Base-by-base conservation (phyloP, 2,329 filamentous ascomycete species). In the Alternaria ethzedia region DNA sequence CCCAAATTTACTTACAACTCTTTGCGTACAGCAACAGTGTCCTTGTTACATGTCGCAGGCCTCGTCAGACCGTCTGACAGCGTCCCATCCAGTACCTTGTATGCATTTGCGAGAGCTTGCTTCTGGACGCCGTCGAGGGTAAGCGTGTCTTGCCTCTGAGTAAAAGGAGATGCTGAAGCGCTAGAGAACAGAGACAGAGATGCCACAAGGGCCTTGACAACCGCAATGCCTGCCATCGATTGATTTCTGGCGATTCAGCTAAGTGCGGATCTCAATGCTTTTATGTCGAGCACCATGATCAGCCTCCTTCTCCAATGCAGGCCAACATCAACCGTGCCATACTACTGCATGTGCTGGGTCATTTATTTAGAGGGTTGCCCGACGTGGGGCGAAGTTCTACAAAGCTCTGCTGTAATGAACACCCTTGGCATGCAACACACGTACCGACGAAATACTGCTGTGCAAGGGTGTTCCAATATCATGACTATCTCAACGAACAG, bases 1-100 rank as follows among this genome's bases (percentile, higher is more conserved):
- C 9, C 20, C n/a, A 13, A 7, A 44, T 6, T 11, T 30, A 62
- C 70, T 46, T 63, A 82, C 83, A 82, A 85, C 75, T 85, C 83
- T 63, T 78, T 79, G 25, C 83, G 75, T 4, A 84, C 70, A 11
- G 74, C 74, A 9, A 80, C 78, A 54, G 79, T 84, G 15, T 77
- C 63, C 46, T 81, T 70, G 23, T 73, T 82, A 65, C 82, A 83
- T 6, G 36, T 55, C n/a, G 72, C 54, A 3, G 57, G 17, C 5
- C 72, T 68, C 9, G 68, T 74, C 52, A 75, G 32, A 2, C 74
- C 75, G 68, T 78, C 73, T 6, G 66, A 64, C 15, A 78, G 55
- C 2, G 74, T 74, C 6, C 75, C 73, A 28, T 75, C 70, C 15
- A 78, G 68, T 25, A 75, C 70, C 51, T 70, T 75, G 54, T 71